A percentile compares a stretch with the other conserved stretches of the same genome.
These are phyloP conservation scores for Verbena officinalis DNA, from an alignment of 257 asterid genomes.

Conservation along the genomic window DNA sequence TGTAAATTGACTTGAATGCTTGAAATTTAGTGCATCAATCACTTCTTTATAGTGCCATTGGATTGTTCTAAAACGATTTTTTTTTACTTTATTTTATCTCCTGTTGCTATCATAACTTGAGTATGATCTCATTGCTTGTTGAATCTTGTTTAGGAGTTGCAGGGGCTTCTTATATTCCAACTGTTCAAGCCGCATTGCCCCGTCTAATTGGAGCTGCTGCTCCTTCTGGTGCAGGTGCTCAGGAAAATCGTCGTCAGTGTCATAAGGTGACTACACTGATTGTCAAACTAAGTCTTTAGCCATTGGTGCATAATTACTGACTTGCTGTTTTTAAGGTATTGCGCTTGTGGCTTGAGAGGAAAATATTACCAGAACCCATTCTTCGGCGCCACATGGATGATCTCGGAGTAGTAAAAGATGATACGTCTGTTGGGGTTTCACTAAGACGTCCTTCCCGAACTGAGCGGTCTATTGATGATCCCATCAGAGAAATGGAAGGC, in stretches of 20 bases:
- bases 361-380: conserved; percentile 79
- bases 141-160: conserved; percentile 55
- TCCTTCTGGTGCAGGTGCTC: conserved; percentile 80
- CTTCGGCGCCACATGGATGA: conserved; percentile 77
- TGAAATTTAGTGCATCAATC: neutral
- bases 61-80: neutral
- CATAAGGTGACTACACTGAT: conserved; percentile 62
- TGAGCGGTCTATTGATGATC: conserved; percentile 92
- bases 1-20: conserved; percentile 4
- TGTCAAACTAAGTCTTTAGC: conserved; percentile 16
- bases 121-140: conserved; percentile 24
- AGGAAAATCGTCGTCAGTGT: conserved; percentile 94
- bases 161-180: conserved; percentile 85
- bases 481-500: conserved; percentile 97
- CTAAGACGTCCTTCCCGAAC: conserved; percentile 87
- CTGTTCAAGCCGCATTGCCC: conserved; percentile 81
- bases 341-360: conserved; percentile 96
- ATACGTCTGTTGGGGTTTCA: conserved; percentile 57
- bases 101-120: conserved; percentile 17
- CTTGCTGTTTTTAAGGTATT: conserved; percentile 57
- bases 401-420: conserved; percentile 58
- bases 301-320: conserved; percentile 31
- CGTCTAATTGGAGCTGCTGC: conserved; percentile 91
- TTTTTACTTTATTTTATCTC: conserved; percentile 9
- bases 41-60: conserved; percentile 1